Conservation (phyloP, 208 protist species). For the Plasmodiophora brassicae region DNA sequence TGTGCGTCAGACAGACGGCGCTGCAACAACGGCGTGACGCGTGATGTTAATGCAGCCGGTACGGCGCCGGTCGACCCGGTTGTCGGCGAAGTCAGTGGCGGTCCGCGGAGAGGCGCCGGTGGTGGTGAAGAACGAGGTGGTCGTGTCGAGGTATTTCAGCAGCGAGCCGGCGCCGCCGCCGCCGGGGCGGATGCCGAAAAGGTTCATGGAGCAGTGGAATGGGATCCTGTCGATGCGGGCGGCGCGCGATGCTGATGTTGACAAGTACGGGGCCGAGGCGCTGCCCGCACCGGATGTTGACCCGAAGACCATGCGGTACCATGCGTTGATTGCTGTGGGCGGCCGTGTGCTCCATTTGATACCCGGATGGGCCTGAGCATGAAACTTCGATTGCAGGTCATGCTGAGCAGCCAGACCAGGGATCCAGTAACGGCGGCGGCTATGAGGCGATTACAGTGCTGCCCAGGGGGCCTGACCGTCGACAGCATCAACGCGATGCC, state of each 20-base stretch:
- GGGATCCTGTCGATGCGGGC: neutral
- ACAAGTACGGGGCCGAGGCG: neutral
- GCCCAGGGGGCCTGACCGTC: neutral
- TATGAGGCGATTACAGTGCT: neutral
- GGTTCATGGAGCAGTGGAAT: neutral
- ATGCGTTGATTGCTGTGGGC: neutral
- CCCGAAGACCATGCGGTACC: conserved; percentile 7
- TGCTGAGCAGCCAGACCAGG: conserved; percentile 26
- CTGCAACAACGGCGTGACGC: no score
- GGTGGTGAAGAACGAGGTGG: no score
- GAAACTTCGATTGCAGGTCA: conserved; percentile 10
- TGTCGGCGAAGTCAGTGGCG: no score
- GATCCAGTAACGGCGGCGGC: neutral
- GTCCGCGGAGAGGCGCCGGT: no score
- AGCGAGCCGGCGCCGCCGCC: no score
- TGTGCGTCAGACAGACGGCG: no score
- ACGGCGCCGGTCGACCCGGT: no score
- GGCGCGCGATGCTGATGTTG: neutral
- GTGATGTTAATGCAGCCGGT: no score
- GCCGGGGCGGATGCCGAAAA: no score
- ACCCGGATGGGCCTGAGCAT: neutral
- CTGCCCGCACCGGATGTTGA: neutral
- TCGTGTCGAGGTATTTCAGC: no score
- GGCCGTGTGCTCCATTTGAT: neutral
- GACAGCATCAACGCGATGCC: neutral